Base-by-base conservation (phyloP, 306 rosid species). In the Benincasa hispida region DNA sequence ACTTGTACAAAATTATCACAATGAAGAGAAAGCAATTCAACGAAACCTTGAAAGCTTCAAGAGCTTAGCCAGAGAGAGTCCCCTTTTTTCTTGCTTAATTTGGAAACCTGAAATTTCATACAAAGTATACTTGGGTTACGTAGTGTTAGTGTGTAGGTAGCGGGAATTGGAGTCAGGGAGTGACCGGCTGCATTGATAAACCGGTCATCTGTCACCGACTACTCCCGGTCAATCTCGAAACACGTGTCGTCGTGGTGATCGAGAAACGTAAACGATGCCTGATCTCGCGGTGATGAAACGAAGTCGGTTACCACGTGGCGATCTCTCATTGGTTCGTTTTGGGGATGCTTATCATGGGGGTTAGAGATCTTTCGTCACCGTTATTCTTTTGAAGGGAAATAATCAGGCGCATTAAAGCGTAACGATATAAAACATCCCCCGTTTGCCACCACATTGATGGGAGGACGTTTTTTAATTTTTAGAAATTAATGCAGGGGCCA, bases 41-140 rank as follows among this genome's bases (percentile, higher is more conserved):
- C 3, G 22, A 96, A 87, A 89, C 94, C 86, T 81, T 63, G 86
- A 83, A 85, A 80, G 8, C 37, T 24, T 80, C 53, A 74, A 68
- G 61, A 90, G 76, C 82, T 48, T n/a, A 11, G 73, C 10, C 42
- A 32, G 45, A 66, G 75, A 68, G 76, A 47, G 57, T 79, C 35
- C 60, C 28, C 81, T 72, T 75, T 61, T 42, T 58, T 68, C 45
- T 68, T 42, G 65, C 56, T 53, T 37, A 28, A 76, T 77, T 79
- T 18, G 67, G 73, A 69, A 81, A 79, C 67, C 42, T 47, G 79
- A 78, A 72, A 79, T 55, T 63, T 30, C 19, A 17, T 19, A 70
- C 50, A 66, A 24, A 62, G 72, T 74, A 67, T 79, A 82, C 2
- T 80, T 82, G 58, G 8, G 70, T 32, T 32, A 32, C 42, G 69